Base-by-base conservation (phyloP, 208 protist species). In the Leishmania gerbilli region DNA sequence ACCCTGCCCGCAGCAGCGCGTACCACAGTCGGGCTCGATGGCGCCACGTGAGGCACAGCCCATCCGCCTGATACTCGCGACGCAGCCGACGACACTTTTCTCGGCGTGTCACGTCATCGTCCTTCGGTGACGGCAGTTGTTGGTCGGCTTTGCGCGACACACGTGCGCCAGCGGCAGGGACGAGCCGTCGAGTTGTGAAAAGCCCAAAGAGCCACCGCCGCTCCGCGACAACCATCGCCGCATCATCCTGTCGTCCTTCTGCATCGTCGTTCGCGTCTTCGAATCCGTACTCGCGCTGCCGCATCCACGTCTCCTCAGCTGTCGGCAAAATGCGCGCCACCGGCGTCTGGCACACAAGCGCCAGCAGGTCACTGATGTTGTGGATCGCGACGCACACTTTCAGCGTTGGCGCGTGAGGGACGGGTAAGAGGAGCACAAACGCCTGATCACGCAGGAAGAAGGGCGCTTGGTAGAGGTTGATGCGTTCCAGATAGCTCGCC, bases 311-410 rank as follows among this genome's bases (percentile, higher is more conserved):
- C 62, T 91, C 83, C 64, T 91, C 89, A 40, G 78, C 77, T 11
- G 88, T 88, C 17, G 84, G 84, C 53, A 90, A 65, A 58, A 90
- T 81, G 17, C 76, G 77, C 60, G 75, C 40, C 47, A 95, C 51
- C 0, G 88, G 89, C 9, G 71, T 71, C 74, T 90, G 84, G 9
- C 85, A 83, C 53, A 95, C 77, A 15, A 95, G 67, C 49, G 87
- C 82, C 76, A 95, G 58, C 27, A 95, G 85, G 77, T 95, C 92
- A 74, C 93, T 85, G 45, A 95, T 53, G 84, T 93, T 90, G 80
- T 93, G 92, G 19, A 95, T 76, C 2, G 90, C 92, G 27, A 93
- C 83, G 67, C 89, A 92, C 60, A 95, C 87, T 56, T 90, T 91
- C 76, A 95, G 86, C 55, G 89, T 80, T 58, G 89, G 90, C 11